phyloP scores from a whole-genome alignment of 2,329 filamentous ascomycete species.

The Hirsutella minnesotensis region DNA sequence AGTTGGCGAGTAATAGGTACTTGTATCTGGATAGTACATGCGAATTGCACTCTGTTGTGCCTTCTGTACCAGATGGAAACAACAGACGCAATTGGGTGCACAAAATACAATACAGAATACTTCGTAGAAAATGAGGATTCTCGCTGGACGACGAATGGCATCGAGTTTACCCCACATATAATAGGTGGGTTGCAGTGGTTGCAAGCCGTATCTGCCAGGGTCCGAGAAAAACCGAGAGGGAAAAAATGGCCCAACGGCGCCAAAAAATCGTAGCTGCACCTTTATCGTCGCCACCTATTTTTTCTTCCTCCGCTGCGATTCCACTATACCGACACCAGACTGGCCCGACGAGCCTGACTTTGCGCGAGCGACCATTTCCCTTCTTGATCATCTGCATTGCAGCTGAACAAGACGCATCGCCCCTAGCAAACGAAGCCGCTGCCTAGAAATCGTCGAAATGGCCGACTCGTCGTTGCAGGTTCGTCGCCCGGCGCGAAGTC shows the following conservation, averaged over 20 bases:
- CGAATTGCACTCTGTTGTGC: no score
- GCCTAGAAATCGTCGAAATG: constrained; percentile 16
- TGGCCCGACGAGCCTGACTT: not conserved
- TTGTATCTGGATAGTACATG: no score
- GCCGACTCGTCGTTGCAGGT: constrained; percentile 35
- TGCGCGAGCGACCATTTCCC: not conserved
- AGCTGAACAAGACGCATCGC: not conserved
- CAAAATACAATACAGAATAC: no score
- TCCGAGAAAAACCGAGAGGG: constrained; percentile 5
- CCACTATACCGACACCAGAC: not conserved
- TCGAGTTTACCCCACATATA: not conserved
- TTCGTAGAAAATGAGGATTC: no score
- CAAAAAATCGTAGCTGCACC: constrained; percentile 7
- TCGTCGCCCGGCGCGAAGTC: constrained; percentile 13
- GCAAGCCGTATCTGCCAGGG: not conserved
- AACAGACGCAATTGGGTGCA: no score
- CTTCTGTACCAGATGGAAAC: no score
- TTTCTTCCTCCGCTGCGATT: not conserved
- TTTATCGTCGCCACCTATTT: not conserved
- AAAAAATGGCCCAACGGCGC: constrained; percentile 6
- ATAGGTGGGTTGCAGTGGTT: not conserved
- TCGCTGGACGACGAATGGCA: no score
- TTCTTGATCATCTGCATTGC: not conserved
- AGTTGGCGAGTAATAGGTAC: no score
- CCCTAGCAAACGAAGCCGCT: not conserved